A percentile compares a stretch with the other conserved stretches of the same genome.
Conservation (phyloP, 805 yeast species). For the Scheffersomyces spartinae region DNA sequence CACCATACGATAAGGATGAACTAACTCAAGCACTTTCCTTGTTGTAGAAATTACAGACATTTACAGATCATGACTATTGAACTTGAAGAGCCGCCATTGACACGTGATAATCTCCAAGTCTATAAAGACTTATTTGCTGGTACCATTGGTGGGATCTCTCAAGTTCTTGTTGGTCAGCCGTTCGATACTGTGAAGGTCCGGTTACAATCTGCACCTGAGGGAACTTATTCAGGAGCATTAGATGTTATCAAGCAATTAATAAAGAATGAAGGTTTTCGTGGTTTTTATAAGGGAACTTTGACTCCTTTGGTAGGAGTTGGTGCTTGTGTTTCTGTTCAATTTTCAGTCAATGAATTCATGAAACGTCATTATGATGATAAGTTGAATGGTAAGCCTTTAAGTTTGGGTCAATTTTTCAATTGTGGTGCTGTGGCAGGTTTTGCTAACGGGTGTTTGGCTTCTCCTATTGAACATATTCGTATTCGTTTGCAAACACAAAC, state of each 20-base stretch:
- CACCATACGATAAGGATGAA: too few species aligned
- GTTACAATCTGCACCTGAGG: constrained; percentile 76
- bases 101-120: constrained; percentile 32
- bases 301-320: constrained; percentile 55
- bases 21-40: too few species aligned
- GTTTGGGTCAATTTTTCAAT: constrained; percentile 56
- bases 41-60: too few species aligned
- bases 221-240: constrained; percentile 58
- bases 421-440: constrained; percentile 91
- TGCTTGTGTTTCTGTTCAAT: constrained; percentile 93
- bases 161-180: constrained; percentile 92
- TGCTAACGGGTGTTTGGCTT: constrained; percentile 78
- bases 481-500: constrained; percentile 89
- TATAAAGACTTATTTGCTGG: constrained; percentile 80
- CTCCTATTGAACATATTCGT: constrained; percentile 93
- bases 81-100: constrained; percentile 30
- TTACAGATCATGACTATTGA: constrained; percentile 33
- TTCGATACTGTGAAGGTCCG: constrained; percentile 93
- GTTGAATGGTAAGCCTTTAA: constrained; percentile 33
- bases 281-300: constrained; percentile 35
- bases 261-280: constrained; percentile 29
- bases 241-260: constrained; percentile 69
- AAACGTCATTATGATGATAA: constrained; percentile 54
- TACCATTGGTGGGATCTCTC: constrained; percentile 91
- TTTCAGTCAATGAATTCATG: constrained; percentile 91